Percentiles rank a stretch among this genome's conserved stretches.
Conservation (phyloP, 208 protist genomes). For the Acanthamoeba healyi region DNA sequence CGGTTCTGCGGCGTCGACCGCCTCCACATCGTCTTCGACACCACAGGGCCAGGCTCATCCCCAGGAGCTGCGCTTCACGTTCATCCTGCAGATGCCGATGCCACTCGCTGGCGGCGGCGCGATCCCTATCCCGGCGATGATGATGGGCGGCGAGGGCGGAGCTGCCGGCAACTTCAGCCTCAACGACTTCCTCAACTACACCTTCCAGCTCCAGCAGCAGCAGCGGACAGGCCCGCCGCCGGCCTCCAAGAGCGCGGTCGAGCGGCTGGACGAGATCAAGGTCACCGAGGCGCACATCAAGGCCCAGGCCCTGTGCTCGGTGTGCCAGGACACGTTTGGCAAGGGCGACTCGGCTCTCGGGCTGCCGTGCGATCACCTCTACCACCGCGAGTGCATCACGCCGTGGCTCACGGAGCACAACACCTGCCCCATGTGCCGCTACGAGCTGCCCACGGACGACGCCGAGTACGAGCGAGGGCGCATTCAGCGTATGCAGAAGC, state of each 20-base stretch:
- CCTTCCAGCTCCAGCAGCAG: slow-evolving; percentile 36
- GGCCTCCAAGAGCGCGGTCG: slow-evolving; percentile 15
- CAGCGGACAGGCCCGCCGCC: slow-evolving; percentile 24
- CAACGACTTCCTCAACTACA: slow-evolving; percentile 67
- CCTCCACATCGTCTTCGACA: background rate
- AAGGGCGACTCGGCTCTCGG: slow-evolving; percentile 36
- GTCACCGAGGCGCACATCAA: background rate
- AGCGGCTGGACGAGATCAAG: background rate
- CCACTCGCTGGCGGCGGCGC: background rate
- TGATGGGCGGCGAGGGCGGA: background rate
- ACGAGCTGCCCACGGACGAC: slow-evolving; percentile 81
- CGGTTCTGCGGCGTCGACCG: background rate
- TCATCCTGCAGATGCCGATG: background rate
- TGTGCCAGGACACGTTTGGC: slow-evolving; percentile 74
- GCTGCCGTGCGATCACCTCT: slow-evolving; percentile 82
- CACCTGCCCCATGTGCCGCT: slow-evolving; percentile 84
- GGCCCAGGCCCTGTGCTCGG: slow-evolving; percentile 42
- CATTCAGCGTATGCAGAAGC: slow-evolving; percentile 5
- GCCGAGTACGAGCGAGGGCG: slow-evolving; percentile 17
- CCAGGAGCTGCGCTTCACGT: background rate
- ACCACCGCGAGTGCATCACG: slow-evolving; percentile 81
- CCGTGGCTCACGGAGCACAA: slow-evolving; percentile 82
- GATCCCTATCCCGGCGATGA: background rate
- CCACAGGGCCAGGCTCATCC: background rate
- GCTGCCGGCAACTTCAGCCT: background rate